Percentiles rank a stretch among this genome's conserved stretches.
These are phyloP conservation scores for Aegilops umbellulata DNA, from an alignment of 176 grass and related monocot species.

Conservation along the genomic window DNA sequence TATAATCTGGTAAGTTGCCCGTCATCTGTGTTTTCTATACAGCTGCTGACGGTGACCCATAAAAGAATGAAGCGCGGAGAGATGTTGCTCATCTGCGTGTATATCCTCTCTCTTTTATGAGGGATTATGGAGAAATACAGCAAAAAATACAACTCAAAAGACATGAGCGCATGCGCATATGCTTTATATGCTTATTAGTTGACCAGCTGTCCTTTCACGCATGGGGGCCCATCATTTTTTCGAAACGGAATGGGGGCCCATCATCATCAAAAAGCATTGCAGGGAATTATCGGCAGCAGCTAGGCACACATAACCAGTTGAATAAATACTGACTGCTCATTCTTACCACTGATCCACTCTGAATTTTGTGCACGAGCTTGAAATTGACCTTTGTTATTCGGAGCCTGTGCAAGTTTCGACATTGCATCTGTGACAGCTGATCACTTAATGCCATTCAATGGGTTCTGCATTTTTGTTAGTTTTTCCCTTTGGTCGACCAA, in stretches of 20 bases:
- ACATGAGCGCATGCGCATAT: neutral
- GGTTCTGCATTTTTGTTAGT: slow-evolving; percentile 20
- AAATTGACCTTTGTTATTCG: neutral
- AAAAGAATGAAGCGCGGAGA: slow-evolving; percentile 14
- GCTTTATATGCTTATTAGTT: neutral
- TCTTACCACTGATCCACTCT: neutral
- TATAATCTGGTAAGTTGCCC: neutral
- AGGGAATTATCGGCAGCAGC: neutral
- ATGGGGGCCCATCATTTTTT: neutral
- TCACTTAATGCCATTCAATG: slow-evolving; percentile 45
- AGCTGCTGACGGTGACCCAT: neutral
- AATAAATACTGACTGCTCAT: neutral
- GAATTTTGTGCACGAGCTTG: slow-evolving; percentile 11
- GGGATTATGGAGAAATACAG: neutral
- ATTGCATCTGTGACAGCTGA: neutral
- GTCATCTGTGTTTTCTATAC: slow-evolving; percentile 1
- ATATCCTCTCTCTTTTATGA: neutral
- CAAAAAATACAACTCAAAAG: neutral
- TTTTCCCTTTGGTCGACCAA: slow-evolving; percentile 66
- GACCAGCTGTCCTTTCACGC: neutral
- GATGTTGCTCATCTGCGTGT: neutral
- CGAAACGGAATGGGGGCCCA: no score
- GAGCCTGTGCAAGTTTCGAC: neutral
- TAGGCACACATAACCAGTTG: neutral
- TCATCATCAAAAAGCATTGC: neutral